A percentile compares a stretch with the other conserved stretches of the same genome.
These are phyloP conservation scores for Xylaria sp. DNA, from an alignment of 2,329 filamentous ascomycete species.

Conservation along the genomic window DNA sequence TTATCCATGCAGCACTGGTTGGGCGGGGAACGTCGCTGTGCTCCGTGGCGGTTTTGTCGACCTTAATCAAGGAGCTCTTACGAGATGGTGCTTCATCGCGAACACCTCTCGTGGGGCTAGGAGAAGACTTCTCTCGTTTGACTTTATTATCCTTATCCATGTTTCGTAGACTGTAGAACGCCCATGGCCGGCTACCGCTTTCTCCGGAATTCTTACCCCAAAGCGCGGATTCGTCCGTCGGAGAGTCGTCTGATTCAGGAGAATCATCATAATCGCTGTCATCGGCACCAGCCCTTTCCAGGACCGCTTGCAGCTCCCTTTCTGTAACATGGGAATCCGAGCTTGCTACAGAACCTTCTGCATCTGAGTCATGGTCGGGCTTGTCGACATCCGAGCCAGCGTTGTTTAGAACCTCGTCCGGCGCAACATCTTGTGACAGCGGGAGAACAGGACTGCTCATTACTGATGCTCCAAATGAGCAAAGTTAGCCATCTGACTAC, in stretches of 20 bases:
- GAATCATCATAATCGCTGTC: conserved; percentile 27
- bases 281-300: conserved; percentile 21
- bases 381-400: background rate
- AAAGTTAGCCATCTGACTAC: background rate
- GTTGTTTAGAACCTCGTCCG: background rate
- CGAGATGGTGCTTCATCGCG: background rate
- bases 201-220: conserved; percentile 9
- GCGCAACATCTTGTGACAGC: background rate
- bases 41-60: too few species aligned
- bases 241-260: conserved; percentile 15
- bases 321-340: conserved; percentile 15
- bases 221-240: conserved; percentile 15
- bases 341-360: conserved; percentile 1
- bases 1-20: background rate
- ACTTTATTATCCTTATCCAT: conserved; percentile 2
- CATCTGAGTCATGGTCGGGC: conserved; percentile 1
- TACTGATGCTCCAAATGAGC: background rate
- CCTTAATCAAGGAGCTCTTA: background rate
- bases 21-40: too few species aligned
- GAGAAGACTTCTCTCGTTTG: background rate
- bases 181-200: conserved; percentile 19
- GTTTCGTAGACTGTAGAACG: conserved; percentile 23
- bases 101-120: too few species aligned
- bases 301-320: conserved; percentile 15
- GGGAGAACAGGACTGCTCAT: background rate